Evolutionary conservation across 495 filamentous ascomycete genomes (phyloP), one percentile per base, ranked within the genome.

Genomic region (Lepidopterella palustris): DNA sequence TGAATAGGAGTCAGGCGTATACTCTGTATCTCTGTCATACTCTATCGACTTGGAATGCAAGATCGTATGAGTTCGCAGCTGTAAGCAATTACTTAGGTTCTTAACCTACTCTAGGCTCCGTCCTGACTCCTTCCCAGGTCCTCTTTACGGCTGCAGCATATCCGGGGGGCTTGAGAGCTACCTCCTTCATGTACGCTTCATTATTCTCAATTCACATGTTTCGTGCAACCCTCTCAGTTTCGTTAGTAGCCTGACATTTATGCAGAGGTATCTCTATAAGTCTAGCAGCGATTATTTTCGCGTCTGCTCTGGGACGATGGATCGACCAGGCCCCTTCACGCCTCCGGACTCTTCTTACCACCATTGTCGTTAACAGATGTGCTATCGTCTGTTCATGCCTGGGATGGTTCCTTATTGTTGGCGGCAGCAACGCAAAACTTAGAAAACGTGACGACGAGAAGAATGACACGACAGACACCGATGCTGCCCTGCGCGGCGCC

Each of bases 271-370:
- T 50, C 26, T 25, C 47, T 24, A 50, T 50, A 50, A 50, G 20
- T 10, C 47, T 50, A 18, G 47, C 47, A 5, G 47, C 47, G 3
- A 50, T 50, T 6, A 15, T 21, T 13, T 50, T 50, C 24, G 47
- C 47, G 2, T 50, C 47, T 24, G 47, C 47, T 27, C 21, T 50
- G 5, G 47, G 47, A 11, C 21, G 25, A 25, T 50, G 47, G 47
- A 50, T 50, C 47, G 47, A 50, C 24, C 47, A 50, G 15, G 47
- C 47, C 47, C 47, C 47, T 0, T 50, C 47, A 13, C 47, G 47
- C 26, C 6, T 50, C 1, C 21, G 47, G 15, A 50, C 47, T 6
- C 47, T 50, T 27, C 47, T 50, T 25, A 27, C 47, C 5, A 50
- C 47, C 24, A 50, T 50, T 13, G n/a, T 50, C 18, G 25, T 50